Evolutionary conservation across 495 filamentous ascomycete genomes (phyloP).

Genomic region (Aspergillus biplanus): DNA sequence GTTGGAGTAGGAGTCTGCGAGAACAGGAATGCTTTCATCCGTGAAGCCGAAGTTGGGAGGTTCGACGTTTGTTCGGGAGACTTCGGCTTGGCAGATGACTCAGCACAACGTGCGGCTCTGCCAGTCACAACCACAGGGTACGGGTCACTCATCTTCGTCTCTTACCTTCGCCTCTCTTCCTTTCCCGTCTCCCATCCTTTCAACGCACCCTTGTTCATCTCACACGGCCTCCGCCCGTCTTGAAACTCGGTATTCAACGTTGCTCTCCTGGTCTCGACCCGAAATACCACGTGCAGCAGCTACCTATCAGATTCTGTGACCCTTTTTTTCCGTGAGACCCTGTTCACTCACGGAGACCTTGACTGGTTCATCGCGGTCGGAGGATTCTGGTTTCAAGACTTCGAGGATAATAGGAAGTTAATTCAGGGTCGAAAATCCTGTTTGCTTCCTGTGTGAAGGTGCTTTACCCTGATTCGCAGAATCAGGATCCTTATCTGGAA

Average conservation of each 20-base stretch:
- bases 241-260: slow-evolving; percentile 35
- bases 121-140: not conserved
- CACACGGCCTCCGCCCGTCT: slow-evolving; percentile 32
- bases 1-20: slow-evolving; percentile 35
- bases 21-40: slow-evolving; percentile 37
- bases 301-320: slow-evolving; percentile 40
- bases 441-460: slow-evolving; percentile 28
- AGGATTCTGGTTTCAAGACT: slow-evolving; percentile 40
- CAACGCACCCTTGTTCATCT: slow-evolving; percentile 28
- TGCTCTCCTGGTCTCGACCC: slow-evolving; percentile 29
- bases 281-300: slow-evolving; percentile 30
- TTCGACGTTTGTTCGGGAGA: slow-evolving; percentile 34
- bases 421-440: slow-evolving; percentile 16
- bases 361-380: slow-evolving; percentile 53
- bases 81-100: slow-evolving; percentile 36
- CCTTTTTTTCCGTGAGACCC: slow-evolving; percentile 44
- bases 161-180: slow-evolving; percentile 7
- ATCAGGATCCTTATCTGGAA: slow-evolving; percentile 29
- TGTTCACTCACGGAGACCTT: slow-evolving; percentile 50
- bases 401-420: slow-evolving; percentile 29
- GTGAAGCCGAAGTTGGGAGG: slow-evolving; percentile 40
- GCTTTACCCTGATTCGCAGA: slow-evolving; percentile 29
- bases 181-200: slow-evolving; percentile 23
- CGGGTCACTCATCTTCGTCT: slow-evolving; percentile 16
- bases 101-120: slow-evolving; percentile 29